Conservation (phyloP, 805 yeast genomes). For the Kazachstania bromeliacearum region DNA sequence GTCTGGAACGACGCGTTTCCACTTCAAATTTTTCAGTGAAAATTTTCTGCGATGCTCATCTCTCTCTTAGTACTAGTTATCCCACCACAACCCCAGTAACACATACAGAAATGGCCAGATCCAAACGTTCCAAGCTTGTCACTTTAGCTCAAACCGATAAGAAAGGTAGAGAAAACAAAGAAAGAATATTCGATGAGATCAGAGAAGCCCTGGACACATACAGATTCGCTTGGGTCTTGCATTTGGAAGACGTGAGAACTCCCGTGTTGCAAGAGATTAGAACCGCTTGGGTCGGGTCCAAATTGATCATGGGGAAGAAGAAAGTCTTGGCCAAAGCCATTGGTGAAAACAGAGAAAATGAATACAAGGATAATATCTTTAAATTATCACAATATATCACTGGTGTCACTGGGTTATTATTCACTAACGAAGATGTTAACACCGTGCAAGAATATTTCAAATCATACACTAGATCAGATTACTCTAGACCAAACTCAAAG, state of each 20-base stretch:
- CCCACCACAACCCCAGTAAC: not conserved
- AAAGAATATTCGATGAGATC: conserved; percentile 81
- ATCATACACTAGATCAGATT: conserved; percentile 71
- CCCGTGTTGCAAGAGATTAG: conserved; percentile 91
- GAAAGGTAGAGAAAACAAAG: conserved; percentile 89
- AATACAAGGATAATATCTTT: conserved; percentile 76
- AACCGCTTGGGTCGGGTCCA: conserved; percentile 86
- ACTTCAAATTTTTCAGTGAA: not conserved
- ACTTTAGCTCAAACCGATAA: conserved; percentile 94
- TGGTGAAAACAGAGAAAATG: conserved; percentile 81
- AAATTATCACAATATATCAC: conserved; percentile 51
- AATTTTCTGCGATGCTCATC: conserved; percentile 1
- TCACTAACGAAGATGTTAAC: conserved; percentile 81
- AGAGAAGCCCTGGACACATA: conserved; percentile 70
- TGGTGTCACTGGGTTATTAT: conserved; percentile 81
- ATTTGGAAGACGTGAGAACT: conserved; percentile 87
- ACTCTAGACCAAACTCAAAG: conserved; percentile 77
- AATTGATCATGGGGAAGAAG: conserved; percentile 82
- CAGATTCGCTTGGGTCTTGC: conserved; percentile 76
- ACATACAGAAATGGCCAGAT: conserved; percentile 76
- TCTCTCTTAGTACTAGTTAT: not conserved
- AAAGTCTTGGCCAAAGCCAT: conserved; percentile 88
- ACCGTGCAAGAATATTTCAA: conserved; percentile 86
- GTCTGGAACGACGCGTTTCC: too few species aligned
- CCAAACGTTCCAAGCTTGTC: conserved; percentile 91